Conservation (phyloP, 208 protist species). For the Trypanosoma rangeli region DNA sequence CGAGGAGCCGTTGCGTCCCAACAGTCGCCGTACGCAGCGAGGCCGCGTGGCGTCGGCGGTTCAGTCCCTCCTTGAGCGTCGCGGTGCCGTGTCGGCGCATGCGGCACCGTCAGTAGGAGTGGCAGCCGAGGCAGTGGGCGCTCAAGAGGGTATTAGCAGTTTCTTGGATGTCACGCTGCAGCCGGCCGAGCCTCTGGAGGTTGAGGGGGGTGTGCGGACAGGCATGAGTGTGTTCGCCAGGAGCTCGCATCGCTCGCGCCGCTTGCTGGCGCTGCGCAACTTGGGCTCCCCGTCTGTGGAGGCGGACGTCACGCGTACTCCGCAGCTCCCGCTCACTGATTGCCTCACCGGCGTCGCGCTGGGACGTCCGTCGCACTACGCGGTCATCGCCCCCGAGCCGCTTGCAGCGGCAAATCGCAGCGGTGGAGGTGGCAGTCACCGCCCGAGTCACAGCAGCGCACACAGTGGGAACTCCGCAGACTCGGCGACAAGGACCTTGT, state of each 20-base stretch:
- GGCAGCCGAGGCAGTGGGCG: background rate
- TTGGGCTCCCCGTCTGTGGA: slow-evolving; percentile 25
- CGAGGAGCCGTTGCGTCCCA: background rate
- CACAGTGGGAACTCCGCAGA: slow-evolving; percentile 14
- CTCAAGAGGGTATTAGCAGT: background rate
- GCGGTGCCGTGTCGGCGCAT: slow-evolving; percentile 7
- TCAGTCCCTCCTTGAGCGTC: slow-evolving; percentile 25
- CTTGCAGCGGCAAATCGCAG: slow-evolving; percentile 16
- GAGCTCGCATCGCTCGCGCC: slow-evolving; percentile 5
- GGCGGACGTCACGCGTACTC: slow-evolving; percentile 22
- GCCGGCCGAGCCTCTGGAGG: slow-evolving; percentile 19
- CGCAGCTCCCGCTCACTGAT: slow-evolving; percentile 48
- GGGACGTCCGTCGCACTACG: slow-evolving; percentile 45
- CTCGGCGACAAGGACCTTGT: slow-evolving; percentile 1
- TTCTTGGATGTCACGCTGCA: slow-evolving; percentile 21
- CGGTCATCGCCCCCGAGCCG: slow-evolving; percentile 29
- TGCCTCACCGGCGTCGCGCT: slow-evolving; percentile 64
- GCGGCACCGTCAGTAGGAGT: too few relatives aligned
- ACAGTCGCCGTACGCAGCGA: background rate
- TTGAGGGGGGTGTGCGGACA: slow-evolving; percentile 37
- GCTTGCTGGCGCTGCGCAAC: slow-evolving; percentile 13
- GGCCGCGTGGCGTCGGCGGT: slow-evolving; percentile 25
- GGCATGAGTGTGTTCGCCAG: slow-evolving; percentile 29
- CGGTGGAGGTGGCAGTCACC: background rate
- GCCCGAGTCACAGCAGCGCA: background rate